Conservation (phyloP, 1,284 basidiomycete genomes). For the Thelephora terrestris region DNA sequence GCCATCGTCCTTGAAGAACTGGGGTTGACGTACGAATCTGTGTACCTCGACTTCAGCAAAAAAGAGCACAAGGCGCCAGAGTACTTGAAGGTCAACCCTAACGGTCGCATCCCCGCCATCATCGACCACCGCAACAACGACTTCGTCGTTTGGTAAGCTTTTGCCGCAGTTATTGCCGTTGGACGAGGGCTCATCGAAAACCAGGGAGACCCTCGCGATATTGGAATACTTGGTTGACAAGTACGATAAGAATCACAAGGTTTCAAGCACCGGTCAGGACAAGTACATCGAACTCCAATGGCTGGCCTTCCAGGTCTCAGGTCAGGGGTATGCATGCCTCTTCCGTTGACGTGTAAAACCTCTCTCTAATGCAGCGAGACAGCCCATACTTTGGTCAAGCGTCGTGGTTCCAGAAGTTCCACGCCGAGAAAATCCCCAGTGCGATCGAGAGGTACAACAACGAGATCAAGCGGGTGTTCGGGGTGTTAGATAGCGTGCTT, state of each 20-base stretch:
- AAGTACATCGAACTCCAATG: conserved; percentile 16
- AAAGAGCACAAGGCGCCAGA: conserved; percentile 19
- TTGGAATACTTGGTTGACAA: conserved; percentile 23
- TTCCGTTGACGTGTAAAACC: neutral
- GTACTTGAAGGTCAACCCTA: conserved; percentile 20
- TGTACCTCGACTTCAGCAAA: conserved; percentile 19
- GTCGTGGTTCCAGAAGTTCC: conserved; percentile 16
- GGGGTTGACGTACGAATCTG: conserved; percentile 21
- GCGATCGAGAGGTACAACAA: conserved; percentile 22
- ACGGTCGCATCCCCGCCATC: conserved; percentile 25
- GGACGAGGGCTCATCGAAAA: neutral
- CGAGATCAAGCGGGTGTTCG: conserved; percentile 22
- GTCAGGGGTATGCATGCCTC: conserved; percentile 17
- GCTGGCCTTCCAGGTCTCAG: conserved; percentile 22
- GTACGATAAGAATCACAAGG: conserved; percentile 24
- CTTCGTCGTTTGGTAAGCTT: conserved; percentile 14
- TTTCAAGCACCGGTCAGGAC: conserved; percentile 16
- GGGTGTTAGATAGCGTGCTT: conserved; percentile 22
- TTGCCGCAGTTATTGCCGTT: neutral
- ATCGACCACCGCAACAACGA: conserved; percentile 26
- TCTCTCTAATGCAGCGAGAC: neutral
- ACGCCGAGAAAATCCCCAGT: conserved; percentile 16
- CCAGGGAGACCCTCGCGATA: conserved; percentile 27
- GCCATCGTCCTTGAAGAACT: conserved; percentile 21
- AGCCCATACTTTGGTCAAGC: conserved; percentile 17